These are phyloP conservation scores for Colletotrichum navitas DNA, from an alignment of 2,329 filamentous ascomycete genomes.

Conservation along the genomic window DNA sequence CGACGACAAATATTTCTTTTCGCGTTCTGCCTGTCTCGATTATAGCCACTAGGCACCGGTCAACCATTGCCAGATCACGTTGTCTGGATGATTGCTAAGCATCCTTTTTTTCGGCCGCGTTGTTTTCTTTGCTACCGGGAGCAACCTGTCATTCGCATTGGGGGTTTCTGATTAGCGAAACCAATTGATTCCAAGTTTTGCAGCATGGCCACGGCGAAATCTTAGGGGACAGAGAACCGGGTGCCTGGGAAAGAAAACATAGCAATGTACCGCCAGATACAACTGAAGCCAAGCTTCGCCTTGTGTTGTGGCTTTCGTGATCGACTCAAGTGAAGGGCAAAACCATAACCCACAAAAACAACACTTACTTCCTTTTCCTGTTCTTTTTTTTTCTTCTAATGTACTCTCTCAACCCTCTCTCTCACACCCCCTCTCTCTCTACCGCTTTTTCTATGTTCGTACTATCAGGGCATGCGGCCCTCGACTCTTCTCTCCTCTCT, in stretches of 20 bases:
- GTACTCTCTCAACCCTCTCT: neutral
- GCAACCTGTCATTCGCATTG: conserved; percentile 19
- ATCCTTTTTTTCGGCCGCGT: conserved; percentile 14
- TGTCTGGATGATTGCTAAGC: neutral
- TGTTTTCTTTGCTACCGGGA: conserved; percentile 18
- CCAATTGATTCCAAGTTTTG: neutral
- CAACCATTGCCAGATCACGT: conserved; percentile 7
- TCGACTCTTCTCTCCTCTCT: conserved; percentile 7
- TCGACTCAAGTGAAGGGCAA: neutral
- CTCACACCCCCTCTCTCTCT: neutral
- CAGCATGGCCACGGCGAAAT: conserved; percentile 24
- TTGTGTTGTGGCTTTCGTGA: neutral
- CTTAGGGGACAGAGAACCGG: neutral
- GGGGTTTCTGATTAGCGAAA: conserved; percentile 8
- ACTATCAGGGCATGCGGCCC: neutral
- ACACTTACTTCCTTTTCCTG: neutral
- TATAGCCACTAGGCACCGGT: conserved; percentile 9
- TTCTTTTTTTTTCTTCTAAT: neutral
- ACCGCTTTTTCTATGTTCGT: conserved; percentile 13
- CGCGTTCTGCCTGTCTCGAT: conserved; percentile 15
- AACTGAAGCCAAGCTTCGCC: conserved; percentile 5
- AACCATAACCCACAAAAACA: neutral
- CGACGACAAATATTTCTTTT: conserved; percentile 34
- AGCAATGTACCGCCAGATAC: conserved; percentile 3
- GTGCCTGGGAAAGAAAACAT: neutral